Conservation (phyloP, 2,329 filamentous ascomycete genomes). For the Trichoderma sp. region DNA sequence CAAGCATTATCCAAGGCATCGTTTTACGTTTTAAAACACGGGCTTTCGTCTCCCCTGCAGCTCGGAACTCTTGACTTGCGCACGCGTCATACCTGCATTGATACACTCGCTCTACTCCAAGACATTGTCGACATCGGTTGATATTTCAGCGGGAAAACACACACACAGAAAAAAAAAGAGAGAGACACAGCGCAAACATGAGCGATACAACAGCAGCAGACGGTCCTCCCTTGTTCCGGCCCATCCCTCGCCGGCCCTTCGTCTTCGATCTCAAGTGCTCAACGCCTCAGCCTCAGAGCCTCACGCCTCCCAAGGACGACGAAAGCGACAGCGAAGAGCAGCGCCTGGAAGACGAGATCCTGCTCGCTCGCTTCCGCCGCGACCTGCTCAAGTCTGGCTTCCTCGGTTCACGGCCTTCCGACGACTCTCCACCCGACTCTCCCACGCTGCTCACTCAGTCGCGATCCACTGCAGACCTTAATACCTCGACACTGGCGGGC, state of each 20-base stretch:
- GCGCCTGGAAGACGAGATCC: slow-evolving; percentile 20
- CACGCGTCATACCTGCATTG: not conserved
- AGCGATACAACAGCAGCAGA: slow-evolving; percentile 24
- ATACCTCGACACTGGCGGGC: slow-evolving; percentile 82
- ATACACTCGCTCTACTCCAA: not conserved
- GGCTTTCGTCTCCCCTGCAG: not conserved
- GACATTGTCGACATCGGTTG: not conserved
- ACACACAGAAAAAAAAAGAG: not conserved
- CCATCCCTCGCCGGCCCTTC: slow-evolving; percentile 71
- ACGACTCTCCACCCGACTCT: slow-evolving; percentile 39
- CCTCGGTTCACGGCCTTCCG: slow-evolving; percentile 37
- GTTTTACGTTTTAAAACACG: not conserved
- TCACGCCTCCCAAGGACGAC: slow-evolving; percentile 43
- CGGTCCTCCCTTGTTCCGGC: slow-evolving; percentile 60
- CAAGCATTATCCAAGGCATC: not conserved
- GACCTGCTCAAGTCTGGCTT: slow-evolving; percentile 37
- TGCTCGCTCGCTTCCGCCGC: slow-evolving; percentile 24
- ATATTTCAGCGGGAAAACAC: not conserved
- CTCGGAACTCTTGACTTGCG: not conserved
- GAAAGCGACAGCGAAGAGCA: slow-evolving; percentile 29
- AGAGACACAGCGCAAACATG: not conserved
- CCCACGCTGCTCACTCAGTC: slow-evolving; percentile 58
- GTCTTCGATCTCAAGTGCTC: slow-evolving; percentile 52
- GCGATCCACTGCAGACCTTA: slow-evolving; percentile 80
- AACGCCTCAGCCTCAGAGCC: slow-evolving; percentile 41